A percentile compares a stretch with the other conserved stretches of the same genome.
Evolutionary conservation across 73 alveolate species (phyloP).

Genomic region (Tetrahymena malaccensis): DNA sequence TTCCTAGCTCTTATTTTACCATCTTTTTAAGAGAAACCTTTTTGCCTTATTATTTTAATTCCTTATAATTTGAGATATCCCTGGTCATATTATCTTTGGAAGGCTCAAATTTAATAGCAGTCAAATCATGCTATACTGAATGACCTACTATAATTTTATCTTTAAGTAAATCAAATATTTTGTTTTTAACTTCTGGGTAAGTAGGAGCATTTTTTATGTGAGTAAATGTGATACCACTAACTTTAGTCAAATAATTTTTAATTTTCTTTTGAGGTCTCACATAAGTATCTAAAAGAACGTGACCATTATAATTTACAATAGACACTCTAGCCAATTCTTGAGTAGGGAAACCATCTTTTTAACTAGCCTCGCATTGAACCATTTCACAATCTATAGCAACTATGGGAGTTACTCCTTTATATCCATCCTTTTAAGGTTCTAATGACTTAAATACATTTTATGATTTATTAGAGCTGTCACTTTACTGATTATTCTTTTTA

Average conservation of each 20-base stretch:
- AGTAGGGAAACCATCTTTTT: conserved; percentile 33
- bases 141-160: conserved; percentile 69
- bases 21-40: conserved; percentile 49
- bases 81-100: conserved; percentile 29
- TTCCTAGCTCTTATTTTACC: conserved; percentile 35
- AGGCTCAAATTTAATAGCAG: conserved; percentile 44
- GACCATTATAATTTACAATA: conserved; percentile 69
- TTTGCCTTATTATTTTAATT: conserved; percentile 42
- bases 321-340: conserved; percentile 59
- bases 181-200: conserved; percentile 34
- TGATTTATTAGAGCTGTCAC: background rate
- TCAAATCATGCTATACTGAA: conserved; percentile 55
- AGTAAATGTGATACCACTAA: conserved; percentile 54
- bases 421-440: background rate
- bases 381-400: conserved; percentile 75
- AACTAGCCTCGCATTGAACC: conserved; percentile 61
- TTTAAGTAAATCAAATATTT: conserved; percentile 24
- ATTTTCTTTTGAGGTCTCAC: conserved; percentile 55
- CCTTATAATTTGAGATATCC: conserved; percentile 42
- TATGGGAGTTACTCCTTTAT: conserved; percentile 13
- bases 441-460: background rate
- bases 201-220: conserved; percentile 46
- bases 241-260: conserved; percentile 59
- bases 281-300: conserved; percentile 52
- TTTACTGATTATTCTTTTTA: background rate